Percentiles rank a stretch among this genome's conserved stretches.
phyloP scores from a whole-genome alignment of 176 grass and related monocot species.

The Phyllostachys edulis region DNA sequence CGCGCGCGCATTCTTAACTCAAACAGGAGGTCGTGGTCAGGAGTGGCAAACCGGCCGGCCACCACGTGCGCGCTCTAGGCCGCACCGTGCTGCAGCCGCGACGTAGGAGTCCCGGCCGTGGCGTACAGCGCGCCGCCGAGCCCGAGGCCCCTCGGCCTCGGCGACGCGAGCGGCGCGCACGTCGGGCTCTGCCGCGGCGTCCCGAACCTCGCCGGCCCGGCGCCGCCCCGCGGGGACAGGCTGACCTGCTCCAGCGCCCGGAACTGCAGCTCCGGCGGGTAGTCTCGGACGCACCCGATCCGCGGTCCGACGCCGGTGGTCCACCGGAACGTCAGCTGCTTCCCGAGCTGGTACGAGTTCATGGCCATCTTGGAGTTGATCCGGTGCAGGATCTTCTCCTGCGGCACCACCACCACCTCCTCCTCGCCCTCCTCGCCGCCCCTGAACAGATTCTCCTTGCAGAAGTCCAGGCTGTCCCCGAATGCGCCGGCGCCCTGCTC shows the following conservation, averaged over 20 bases:
- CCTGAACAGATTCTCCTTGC: conserved; percentile 61
- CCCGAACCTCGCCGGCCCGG: conserved; percentile 15
- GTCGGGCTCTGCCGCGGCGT: conserved; percentile 26
- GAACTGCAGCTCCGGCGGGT: conserved; percentile 80
- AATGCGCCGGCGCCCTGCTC: conserved; percentile 36
- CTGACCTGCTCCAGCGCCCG: conserved; percentile 70
- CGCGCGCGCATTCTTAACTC: background rate
- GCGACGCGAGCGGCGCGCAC: conserved; percentile 10
- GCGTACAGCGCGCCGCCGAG: background rate
- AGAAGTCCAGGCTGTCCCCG: conserved; percentile 46
- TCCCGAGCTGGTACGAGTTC: conserved; percentile 82
- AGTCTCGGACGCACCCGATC: conserved; percentile 86
- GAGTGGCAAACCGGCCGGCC: background rate
- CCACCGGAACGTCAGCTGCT: conserved; percentile 81
- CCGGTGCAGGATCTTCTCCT: conserved; percentile 75
- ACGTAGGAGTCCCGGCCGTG: background rate
- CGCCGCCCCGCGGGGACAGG: conserved; percentile 58
- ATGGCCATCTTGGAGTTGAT: conserved; percentile 76
- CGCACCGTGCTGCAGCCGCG: conserved; percentile 28
- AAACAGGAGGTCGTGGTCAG: background rate
- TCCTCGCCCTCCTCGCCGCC: conserved; percentile 32
- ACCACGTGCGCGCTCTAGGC: conserved; percentile 14
- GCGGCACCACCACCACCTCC: conserved; percentile 39
- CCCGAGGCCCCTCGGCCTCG: background rate
- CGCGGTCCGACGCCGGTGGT: conserved; percentile 70